Evolutionary conservation across 805 yeast species (phyloP), one percentile per base, ranked within the genome.

Genomic region (Metschnikowia noctiluminum): DNA sequence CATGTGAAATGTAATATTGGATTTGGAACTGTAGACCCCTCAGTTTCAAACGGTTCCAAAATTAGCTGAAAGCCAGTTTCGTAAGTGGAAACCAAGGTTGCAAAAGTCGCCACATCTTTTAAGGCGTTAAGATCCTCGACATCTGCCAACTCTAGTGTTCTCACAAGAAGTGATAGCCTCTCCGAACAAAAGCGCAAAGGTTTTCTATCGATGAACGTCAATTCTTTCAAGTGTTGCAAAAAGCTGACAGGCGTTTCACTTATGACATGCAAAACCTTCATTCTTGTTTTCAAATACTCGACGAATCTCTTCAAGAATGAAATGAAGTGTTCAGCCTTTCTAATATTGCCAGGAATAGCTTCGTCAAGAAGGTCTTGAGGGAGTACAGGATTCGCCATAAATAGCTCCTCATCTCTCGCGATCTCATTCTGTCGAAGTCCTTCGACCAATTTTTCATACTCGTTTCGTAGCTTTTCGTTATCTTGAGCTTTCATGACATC

Each of bases 241-340:
- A 94, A 94, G 32, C 97, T 89, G 4, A 83, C 80, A 0, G 99
- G 99, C 0, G 99, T 94, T 65, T 94, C 99, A n/a, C 97, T 89
- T 38, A 94, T 90, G 35, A 94, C 99, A 70, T 92, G 97, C 43
- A 95, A 69, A 2, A 94, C 97, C 70, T 94, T 95, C 98, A 94
- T 94, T 68, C 99, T 81, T 3, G 97, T 92, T 62, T 92, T 94
- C 60, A 94, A 72, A 68, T 94, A 94, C 62, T 94, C 99, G 30
- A 94, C 88, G 57, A 94, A 87, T 55, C 99, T 74, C 61, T 91
- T 89, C 64, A 94, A 75, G 62, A 94, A 94, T 3, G 97, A 89
- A 13, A 94, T 85, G 61, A 94, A 94, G 71, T 94, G 99, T 62
- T 95, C 98, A 0, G 98, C 99, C 60, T 96, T 82, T 56, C 99